phyloP scores from a whole-genome alignment of 345 rosid species.

The Lumnitzera littorea region DNA sequence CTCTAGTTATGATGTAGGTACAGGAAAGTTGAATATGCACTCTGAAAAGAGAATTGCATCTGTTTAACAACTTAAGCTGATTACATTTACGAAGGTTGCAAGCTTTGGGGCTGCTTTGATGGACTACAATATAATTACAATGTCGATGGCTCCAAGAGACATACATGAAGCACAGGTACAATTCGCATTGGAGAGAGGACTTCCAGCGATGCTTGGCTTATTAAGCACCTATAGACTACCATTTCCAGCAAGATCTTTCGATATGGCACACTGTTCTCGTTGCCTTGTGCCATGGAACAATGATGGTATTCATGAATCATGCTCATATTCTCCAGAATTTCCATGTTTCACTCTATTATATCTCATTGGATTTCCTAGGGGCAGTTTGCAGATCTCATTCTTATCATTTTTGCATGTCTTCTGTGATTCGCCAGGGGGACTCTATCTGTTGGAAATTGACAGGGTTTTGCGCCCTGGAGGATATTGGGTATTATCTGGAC shows the following conservation, averaged over 20 bases:
- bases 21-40: too few species aligned
- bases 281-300: slow-evolving; percentile 59
- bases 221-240: slow-evolving; percentile 51
- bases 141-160: slow-evolving; percentile 80
- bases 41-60: too few species aligned
- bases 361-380: too few species aligned
- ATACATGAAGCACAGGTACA: slow-evolving; percentile 73
- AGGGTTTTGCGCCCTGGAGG: slow-evolving; percentile 66
- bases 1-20: too few species aligned
- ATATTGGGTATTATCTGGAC: slow-evolving; percentile 65
- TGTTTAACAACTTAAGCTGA: not conserved
- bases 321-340: not conserved
- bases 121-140: slow-evolving; percentile 46
- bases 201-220: slow-evolving; percentile 65
- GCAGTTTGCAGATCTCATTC: not conserved
- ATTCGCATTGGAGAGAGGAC: slow-evolving; percentile 65
- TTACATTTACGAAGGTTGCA: slow-evolving; percentile 46
- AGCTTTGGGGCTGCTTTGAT: slow-evolving; percentile 59
- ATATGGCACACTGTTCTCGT: slow-evolving; percentile 73
- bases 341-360: too few species aligned
- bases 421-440: slow-evolving; percentile 19
- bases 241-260: slow-evolving; percentile 59
- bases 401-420: not conserved
- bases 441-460: slow-evolving; percentile 65
- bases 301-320: slow-evolving; percentile 30